Conservation (phyloP, 108 stramenopile species). For the Cafeteria roenbergensis region DNA sequence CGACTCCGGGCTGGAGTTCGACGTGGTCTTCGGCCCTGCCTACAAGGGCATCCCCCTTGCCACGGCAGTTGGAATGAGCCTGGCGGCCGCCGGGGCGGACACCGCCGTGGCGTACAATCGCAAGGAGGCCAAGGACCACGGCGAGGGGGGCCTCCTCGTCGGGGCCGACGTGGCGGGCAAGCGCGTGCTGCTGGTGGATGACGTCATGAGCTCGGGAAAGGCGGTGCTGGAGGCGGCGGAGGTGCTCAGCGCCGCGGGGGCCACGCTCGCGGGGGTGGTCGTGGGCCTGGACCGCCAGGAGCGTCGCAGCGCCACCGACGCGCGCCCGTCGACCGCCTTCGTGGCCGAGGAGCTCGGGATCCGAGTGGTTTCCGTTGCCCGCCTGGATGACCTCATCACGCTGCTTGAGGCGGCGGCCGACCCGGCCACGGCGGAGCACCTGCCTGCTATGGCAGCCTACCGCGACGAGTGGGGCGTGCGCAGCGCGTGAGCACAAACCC, state of each 20-base stretch:
- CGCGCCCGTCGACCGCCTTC: slow-evolving; percentile 65
- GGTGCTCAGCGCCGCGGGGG: slow-evolving; percentile 60
- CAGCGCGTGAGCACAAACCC: too few species aligned
- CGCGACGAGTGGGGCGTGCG: too few species aligned
- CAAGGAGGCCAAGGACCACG: slow-evolving; percentile 98
- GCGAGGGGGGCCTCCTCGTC: slow-evolving; percentile 84
- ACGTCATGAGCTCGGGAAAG: slow-evolving; percentile 96
- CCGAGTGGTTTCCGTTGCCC: slow-evolving; percentile 70
- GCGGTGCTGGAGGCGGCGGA: slow-evolving; percentile 81
- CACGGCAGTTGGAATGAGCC: slow-evolving; percentile 70
- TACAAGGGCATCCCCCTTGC: slow-evolving; percentile 99
- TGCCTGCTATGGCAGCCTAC: too few species aligned
- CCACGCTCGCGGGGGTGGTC: slow-evolving; percentile 67
- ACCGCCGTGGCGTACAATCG: slow-evolving; percentile 86
- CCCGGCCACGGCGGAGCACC: too few species aligned
- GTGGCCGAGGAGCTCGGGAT: slow-evolving; percentile 65
- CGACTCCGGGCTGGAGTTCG: slow-evolving; percentile 66
- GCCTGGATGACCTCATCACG: slow-evolving; percentile 60
- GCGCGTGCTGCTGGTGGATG: slow-evolving; percentile 84
- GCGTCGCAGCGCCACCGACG: slow-evolving; percentile 60
- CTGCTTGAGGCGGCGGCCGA: too few species aligned
- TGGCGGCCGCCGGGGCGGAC: slow-evolving; percentile 64
- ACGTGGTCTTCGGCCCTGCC: slow-evolving; percentile 92
- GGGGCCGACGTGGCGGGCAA: slow-evolving; percentile 73
- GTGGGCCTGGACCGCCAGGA: slow-evolving; percentile 92